Conservation (phyloP, 805 yeast genomes). For the Cyberlindnera meyerae region DNA sequence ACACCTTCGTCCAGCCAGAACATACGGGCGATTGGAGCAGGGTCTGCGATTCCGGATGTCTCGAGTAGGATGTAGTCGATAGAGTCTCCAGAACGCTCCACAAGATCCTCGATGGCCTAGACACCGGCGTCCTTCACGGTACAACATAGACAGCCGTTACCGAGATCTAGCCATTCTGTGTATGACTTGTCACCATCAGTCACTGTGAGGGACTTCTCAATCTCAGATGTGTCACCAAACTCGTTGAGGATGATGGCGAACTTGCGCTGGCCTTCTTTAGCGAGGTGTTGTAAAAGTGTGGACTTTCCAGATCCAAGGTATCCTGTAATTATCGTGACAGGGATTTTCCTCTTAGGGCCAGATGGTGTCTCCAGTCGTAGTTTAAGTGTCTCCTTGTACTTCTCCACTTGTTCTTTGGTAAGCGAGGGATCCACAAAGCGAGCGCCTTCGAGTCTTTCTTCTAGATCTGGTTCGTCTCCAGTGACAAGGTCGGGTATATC, state of each 20-base stretch:
- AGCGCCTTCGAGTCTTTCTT: constrained; percentile 13
- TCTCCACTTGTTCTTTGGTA: constrained; percentile 14
- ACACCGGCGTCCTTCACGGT: constrained; percentile 95
- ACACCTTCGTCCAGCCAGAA: constrained; percentile 95
- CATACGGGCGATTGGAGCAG: constrained; percentile 95
- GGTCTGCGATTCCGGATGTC: constrained; percentile 96
- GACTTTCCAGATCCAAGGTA: constrained; percentile 94
- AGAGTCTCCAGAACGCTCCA: constrained; percentile 60
- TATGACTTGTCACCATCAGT: constrained; percentile 47
- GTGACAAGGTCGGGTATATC: constrained; percentile 26
- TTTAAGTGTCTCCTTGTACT: constrained; percentile 16
- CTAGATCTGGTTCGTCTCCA: constrained; percentile 22
- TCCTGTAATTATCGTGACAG: constrained; percentile 91
- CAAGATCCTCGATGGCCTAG: constrained; percentile 83
- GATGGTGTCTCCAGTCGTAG: constrained; percentile 8
- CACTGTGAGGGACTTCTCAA: constrained; percentile 81
- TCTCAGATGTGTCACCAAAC: constrained; percentile 85
- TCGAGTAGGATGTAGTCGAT: constrained; percentile 91
- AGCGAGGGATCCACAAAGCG: constrained; percentile 15
- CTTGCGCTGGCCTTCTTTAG: constrained; percentile 61
- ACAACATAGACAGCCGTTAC: constrained; percentile 95
- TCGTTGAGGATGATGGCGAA: constrained; percentile 91
- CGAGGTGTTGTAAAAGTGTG: constrained; percentile 72
- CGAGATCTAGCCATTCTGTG: constrained; percentile 94
- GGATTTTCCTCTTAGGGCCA: constrained; percentile 47